Percentiles rank a stretch among this genome's conserved stretches.
Conservation (phyloP, 2,329 filamentous ascomycete species). For the Hymenotorrendiella dingleyae region DNA sequence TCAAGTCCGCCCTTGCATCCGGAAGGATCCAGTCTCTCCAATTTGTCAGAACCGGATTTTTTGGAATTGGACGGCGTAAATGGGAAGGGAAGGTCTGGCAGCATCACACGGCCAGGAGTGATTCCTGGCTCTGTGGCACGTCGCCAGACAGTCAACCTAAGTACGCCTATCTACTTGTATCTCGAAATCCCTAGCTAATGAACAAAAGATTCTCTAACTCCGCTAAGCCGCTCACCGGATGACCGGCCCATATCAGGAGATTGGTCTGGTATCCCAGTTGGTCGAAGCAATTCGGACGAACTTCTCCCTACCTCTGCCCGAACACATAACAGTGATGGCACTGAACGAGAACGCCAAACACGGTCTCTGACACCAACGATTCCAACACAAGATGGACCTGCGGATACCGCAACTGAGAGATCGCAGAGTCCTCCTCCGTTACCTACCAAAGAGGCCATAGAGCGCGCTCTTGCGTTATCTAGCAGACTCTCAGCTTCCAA, state of each 20-base stretch:
- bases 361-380: conserved; percentile 35
- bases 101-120: conserved; percentile 39
- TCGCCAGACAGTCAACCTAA: conserved; percentile 26
- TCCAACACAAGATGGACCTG: conserved; percentile 19
- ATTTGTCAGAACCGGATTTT: conserved; percentile 62
- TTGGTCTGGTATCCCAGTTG: conserved; percentile 37
- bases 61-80: conserved; percentile 50
- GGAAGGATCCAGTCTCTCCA: conserved; percentile 37
- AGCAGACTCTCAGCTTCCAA: conserved; percentile 84
- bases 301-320: conserved; percentile 44
- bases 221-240: conserved; percentile 48
- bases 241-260: conserved; percentile 45
- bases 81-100: conserved; percentile 37
- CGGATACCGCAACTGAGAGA: conserved; percentile 40
- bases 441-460: conserved; percentile 67
- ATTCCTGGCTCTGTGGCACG: conserved; percentile 33
- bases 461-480: conserved; percentile 77
- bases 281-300: conserved; percentile 49
- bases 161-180: conserved; percentile 17
- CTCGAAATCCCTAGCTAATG: conserved; percentile 14
- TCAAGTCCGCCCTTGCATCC: conserved; percentile 67
- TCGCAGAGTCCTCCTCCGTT: conserved; percentile 75
- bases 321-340: conserved; percentile 24
- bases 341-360: conserved; percentile 33
- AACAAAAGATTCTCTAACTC: conserved; percentile 37